Percentiles rank a stretch among this genome's conserved stretches.
These are phyloP conservation scores for Zangia roseola DNA, from an alignment of 768 basidiomycete species.

Conservation along the genomic window DNA sequence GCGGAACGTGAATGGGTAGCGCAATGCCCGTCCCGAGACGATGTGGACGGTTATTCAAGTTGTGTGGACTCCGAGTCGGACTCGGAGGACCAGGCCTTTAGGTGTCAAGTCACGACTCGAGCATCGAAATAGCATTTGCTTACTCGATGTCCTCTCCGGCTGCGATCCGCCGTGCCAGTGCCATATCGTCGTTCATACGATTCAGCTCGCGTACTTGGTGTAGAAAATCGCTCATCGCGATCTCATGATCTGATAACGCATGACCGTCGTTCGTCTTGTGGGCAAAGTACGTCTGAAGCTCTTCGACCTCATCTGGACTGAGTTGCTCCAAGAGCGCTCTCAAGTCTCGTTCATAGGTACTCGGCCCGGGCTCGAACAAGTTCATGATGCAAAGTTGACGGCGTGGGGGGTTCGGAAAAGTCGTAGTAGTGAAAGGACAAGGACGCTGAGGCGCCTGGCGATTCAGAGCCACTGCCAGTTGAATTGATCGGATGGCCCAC, in stretches of 20 bases:
- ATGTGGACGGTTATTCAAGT: too few species aligned
- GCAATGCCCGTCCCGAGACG: too few species aligned
- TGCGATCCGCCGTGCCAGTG: background rate
- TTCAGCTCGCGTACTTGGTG: background rate
- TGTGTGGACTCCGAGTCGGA: too few species aligned
- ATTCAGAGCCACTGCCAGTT: too few species aligned
- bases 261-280: background rate
- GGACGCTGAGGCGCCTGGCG: too few species aligned
- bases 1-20: too few species aligned
- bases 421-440: too few species aligned
- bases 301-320: background rate
- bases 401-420: too few species aligned
- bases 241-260: background rate
- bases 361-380: background rate
- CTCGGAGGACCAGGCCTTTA: too few species aligned
- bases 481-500: too few species aligned
- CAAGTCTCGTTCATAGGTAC: background rate
- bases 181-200: background rate
- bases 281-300: background rate
- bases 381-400: too few species aligned
- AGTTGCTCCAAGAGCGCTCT: background rate
- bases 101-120: too few species aligned
- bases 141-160: background rate
- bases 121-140: background rate
- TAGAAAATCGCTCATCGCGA: background rate